phyloP scores from a whole-genome alignment of 1,284 basidiomycete species.

The Ustilago bromivora region DNA sequence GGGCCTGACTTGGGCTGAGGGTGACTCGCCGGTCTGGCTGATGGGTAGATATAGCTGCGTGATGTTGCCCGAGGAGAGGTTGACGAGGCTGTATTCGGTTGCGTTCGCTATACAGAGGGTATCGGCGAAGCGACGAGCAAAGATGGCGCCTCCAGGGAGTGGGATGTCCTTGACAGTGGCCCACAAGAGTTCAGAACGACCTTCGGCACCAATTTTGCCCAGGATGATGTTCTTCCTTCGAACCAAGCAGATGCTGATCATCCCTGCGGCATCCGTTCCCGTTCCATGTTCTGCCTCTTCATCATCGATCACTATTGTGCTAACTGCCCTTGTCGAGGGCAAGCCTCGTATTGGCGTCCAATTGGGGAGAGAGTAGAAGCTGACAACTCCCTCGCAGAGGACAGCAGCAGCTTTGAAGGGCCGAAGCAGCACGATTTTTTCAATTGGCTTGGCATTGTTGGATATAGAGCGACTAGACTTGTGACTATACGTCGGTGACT shows the following conservation, averaged over 20 bases:
- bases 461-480: constrained; percentile 31
- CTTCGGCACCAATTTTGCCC: constrained; percentile 52
- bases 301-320: constrained; percentile 50
- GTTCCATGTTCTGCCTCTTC: constrained; percentile 30
- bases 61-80: constrained; percentile 50
- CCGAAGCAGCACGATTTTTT: constrained; percentile 44
- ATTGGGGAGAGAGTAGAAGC: constrained; percentile 46
- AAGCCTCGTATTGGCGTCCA: constrained; percentile 39
- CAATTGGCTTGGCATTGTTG: constrained; percentile 40
- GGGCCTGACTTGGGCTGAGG: constrained; percentile 61
- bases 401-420: constrained; percentile 41
- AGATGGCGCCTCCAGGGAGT: constrained; percentile 61
- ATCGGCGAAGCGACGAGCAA: constrained; percentile 60
- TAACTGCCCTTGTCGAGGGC: constrained; percentile 46
- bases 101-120: constrained; percentile 64
- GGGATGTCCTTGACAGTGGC: constrained; percentile 56
- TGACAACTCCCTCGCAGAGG: constrained; percentile 48
- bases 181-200: constrained; percentile 54
- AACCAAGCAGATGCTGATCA: constrained; percentile 62
- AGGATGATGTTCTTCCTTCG: constrained; percentile 61
- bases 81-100: constrained; percentile 62
- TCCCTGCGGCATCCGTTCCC: constrained; percentile 46
- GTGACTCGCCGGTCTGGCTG: constrained; percentile 59
- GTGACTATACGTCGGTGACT: constrained; percentile 14
- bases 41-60: constrained; percentile 66